Base-by-base conservation (phyloP, 2,329 filamentous ascomycete species). In the Epichloe hybrida region DNA sequence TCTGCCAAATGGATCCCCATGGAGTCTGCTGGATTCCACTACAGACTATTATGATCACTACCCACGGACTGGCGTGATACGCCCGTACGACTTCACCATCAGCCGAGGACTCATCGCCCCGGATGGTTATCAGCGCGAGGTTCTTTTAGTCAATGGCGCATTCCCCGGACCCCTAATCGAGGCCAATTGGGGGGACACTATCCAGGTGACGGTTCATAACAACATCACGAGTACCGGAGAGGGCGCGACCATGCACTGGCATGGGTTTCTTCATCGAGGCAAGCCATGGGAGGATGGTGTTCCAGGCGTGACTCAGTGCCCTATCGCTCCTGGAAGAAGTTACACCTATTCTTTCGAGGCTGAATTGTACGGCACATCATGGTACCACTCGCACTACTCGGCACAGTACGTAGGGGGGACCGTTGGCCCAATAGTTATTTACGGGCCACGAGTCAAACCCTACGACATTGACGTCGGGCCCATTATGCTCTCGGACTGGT, bases 171-270 rank as follows among this genome's bases (percentile, higher is more conserved):
- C 1, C 1, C 70, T 74, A 13, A 79, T 89, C 50, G 73, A 76
- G 53, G 81, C 76, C 17, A 74, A 81, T 62, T 82, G 78, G 78
- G 79, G 79, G 79, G 79, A 83, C 58, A 75, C 66, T 27, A 72
- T 81, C 44, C 68, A 84, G 50, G 77, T 88, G 42, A 81, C 80
- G 34, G 75, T 90, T 50, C 74, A 79, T 64, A 93, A 93, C 65
- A 76, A 81, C 47, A 77, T 89, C 12, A 76, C 56, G 53, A 64
- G 61, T 2, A 67, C 44, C 55, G 71, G 59, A 59, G 81, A 63
- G 67, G 75, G 75, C 11, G 67, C 71, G 0, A 58, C 69, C 3
- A 62, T 79, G 3, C 76, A 79, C 59, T 78, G 73, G 73, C 76
- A 79, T 52, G 75, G 76, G 0, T 70, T 79, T 50, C 64, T 73